Conservation (phyloP, 192 early-diverging fungal genomes). For the Backusella mclennaniae region DNA sequence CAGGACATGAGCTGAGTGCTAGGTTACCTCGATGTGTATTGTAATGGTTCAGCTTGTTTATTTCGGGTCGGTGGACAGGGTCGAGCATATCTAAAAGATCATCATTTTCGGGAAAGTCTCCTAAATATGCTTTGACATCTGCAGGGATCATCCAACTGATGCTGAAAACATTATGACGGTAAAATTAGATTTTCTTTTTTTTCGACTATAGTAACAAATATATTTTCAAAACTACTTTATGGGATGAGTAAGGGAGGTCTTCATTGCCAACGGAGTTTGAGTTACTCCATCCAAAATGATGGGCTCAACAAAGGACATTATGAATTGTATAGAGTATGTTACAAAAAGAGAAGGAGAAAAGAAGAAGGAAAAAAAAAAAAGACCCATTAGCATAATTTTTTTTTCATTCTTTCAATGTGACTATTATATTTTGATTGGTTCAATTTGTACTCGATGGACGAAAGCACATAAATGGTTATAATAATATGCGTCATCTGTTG, state of each 20-base stretch:
- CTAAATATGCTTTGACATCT: slow-evolving; percentile 18
- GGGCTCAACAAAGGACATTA: background rate
- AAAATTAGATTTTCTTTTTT: too few relatives aligned
- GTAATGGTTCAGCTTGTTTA: background rate
- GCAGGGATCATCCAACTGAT: slow-evolving; percentile 31
- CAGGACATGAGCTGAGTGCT: slow-evolving; percentile 69
- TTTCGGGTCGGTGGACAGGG: background rate
- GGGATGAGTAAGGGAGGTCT: slow-evolving; percentile 36
- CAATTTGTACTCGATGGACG: background rate
- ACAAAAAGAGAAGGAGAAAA: background rate
- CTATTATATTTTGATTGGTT: background rate
- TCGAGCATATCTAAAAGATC: slow-evolving; percentile 25
- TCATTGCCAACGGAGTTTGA: background rate
- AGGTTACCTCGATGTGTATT: slow-evolving; percentile 52
- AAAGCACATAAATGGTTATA: background rate
- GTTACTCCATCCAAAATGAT: background rate
- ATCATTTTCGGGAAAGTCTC: background rate
- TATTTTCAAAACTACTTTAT: slow-evolving; percentile 27
- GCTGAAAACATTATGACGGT: background rate
- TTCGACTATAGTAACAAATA: too few relatives aligned
- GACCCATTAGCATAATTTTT: background rate
- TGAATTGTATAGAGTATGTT: background rate
- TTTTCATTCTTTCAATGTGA: background rate
- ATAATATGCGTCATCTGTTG: background rate
- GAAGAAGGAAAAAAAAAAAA: background rate